Evolutionary conservation across 2,329 filamentous ascomycete species (phyloP), one percentile per base, ranked within the genome.

Genomic region (Pestalotiopsis sp.): DNA sequence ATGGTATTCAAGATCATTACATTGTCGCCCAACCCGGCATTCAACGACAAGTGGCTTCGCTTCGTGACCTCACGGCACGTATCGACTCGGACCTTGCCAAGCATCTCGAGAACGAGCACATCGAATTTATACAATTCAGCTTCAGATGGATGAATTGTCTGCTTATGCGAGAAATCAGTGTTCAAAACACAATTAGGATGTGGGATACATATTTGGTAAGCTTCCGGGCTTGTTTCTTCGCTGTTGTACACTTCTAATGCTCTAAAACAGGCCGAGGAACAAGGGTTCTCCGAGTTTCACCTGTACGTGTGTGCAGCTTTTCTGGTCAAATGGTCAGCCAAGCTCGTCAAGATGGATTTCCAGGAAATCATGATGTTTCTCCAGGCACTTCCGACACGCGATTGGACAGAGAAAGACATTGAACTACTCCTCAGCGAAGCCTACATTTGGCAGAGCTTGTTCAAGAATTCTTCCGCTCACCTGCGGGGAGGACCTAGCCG

Each of bases 101-200:
- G 74, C 96, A 99, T 78, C 85, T 99, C 56, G 94, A 98, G 78
- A 88, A 88, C 27, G 94, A 98, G 80, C 92, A 94, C 40, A 94
- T 99, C 36, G 96, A 99, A 78, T 99, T 99, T 77, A 99, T 99
- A 76, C 96, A 99, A 78, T 99, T 99, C 82, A 98, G 94, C 81
- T 99, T 99, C 79, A 89, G 96, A 68, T 99, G 96, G 96, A 99
- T 99, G 96, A 99, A 99, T 77, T 99, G 96, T 80, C 88, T 99
- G 66, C 85, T 99, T 72, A 99, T 99, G 96, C 89, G 96, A 72
- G 96, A 99, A 82, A 93, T 99, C 72, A 97, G 93, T 78, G 95
- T 99, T 68, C 93, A 91, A 79, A 98, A 98, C 79, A 98, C 94
- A 0, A 97, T 99, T 72, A 88, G 96, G 74, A 99, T 99, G 96